These are phyloP conservation scores for Microbotryum silenes-acaulis DNA, from an alignment of 1,284 basidiomycete genomes.

Conservation along the genomic window DNA sequence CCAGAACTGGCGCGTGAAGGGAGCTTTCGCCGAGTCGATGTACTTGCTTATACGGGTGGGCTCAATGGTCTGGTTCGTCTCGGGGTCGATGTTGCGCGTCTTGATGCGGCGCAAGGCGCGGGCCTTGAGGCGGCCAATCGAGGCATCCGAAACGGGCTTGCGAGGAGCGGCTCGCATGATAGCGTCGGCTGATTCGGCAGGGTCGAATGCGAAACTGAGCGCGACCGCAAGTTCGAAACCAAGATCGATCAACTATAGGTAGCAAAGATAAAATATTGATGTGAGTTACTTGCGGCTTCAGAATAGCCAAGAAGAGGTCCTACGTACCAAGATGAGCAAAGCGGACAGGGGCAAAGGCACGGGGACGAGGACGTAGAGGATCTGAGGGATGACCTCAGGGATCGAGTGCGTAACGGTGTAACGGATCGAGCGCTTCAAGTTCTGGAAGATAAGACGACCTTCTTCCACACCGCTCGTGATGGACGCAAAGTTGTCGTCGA, in stretches of 20 bases:
- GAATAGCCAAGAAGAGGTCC: constrained; percentile 37
- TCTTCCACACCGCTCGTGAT: constrained; percentile 60
- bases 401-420: constrained; percentile 59
- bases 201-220: constrained; percentile 62
- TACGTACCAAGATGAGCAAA: constrained; percentile 54
- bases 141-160: constrained; percentile 55
- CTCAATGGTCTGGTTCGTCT: constrained; percentile 47
- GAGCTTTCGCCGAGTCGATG: constrained; percentile 45
- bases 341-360: constrained; percentile 59
- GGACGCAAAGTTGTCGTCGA: constrained; percentile 65
- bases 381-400: constrained; percentile 54
- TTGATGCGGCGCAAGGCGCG: constrained; percentile 54
- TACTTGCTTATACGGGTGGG: constrained; percentile 46
- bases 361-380: constrained; percentile 47
- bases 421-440: constrained; percentile 59
- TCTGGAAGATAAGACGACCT: constrained; percentile 56
- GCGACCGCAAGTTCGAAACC: constrained; percentile 61
- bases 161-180: constrained; percentile 59
- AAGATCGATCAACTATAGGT: constrained; percentile 47
- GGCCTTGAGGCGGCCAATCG: constrained; percentile 52
- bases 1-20: constrained; percentile 57
- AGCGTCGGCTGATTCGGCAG: constrained; percentile 56
- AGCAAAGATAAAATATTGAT: not conserved
- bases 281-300: constrained; percentile 43
- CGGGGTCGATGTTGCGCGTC: constrained; percentile 52